Evolutionary conservation across 1,139 yeast species (phyloP), one percentile per base, ranked within the genome.

Genomic region (Meyerozyma carpophila): DNA sequence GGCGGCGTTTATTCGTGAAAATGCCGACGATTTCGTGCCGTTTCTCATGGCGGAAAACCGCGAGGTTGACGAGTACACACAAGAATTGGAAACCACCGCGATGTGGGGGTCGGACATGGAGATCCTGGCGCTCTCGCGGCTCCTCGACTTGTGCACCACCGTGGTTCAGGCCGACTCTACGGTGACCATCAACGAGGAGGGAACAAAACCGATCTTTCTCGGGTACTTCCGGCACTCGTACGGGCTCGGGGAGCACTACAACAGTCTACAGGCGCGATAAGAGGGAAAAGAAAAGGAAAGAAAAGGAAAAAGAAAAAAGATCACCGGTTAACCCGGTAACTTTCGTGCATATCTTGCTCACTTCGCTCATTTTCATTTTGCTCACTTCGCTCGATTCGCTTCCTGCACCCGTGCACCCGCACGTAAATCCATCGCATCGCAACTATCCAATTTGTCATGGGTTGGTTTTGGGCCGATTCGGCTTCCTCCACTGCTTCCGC

Each of bases 71-170:
- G 78, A 77, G n/a, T 93, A 93, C 60, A 75, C 89, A 8, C 62
- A 68, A 1, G 84, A 83, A 51, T 73, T 93, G 44, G 84, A 76
- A 44, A 67, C 66, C 13, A 88, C 96, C 0, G 82, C 95, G 0
- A 79, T 88, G 73, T 93, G 98, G 98, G 98, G 98, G 26, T 94
- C 96, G 5, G 98, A 93, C 56, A 71, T 90, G 70, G 98, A 93
- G 66, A 81, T 91, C 16, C 61, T 88, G 54, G 96, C 98, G 0
- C 68, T 90, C 37, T 75, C 94, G 1, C 75, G 79, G 47, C 77
- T 77, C 8, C 86, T 74, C 55, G 73, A 82, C 45, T 81, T 87
- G 53, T 84, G 90, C 1, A 79, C 91, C n/a, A 73, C 82, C 41
- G 82, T 93, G 5, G 70, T 83, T 62, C 81, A 86, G 68, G 85